phyloP scores from a whole-genome alignment of 371 early-diverging fungal species.

The Synchytrium microbalum region DNA sequence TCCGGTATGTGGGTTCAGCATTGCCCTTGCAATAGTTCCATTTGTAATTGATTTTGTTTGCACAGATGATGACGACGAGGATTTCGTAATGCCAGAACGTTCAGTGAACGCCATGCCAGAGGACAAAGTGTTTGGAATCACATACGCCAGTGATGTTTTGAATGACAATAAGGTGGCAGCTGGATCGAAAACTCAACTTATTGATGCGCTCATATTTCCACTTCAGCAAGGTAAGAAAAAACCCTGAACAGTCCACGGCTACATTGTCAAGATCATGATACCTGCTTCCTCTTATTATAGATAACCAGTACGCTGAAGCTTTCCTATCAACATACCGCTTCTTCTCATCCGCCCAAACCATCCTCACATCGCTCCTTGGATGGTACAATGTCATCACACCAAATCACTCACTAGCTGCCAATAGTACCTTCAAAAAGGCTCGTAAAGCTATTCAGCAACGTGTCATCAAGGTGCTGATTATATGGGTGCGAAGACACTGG shows the following conservation, averaged over 20 bases:
- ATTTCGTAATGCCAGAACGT: constrained; percentile 4
- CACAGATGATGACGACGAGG: neutral
- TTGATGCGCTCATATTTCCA: constrained; percentile 43
- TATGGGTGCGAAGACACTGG: constrained; percentile 46
- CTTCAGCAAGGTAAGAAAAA: constrained; percentile 28
- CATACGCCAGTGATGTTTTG: constrained; percentile 13
- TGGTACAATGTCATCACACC: constrained; percentile 44
- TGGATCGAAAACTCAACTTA: constrained; percentile 24
- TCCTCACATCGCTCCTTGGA: constrained; percentile 32
- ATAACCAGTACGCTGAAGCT: constrained; percentile 38
- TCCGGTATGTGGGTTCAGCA: no score
- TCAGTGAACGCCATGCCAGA: constrained; percentile 14
- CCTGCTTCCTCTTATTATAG: constrained; percentile 11
- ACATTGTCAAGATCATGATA: neutral
- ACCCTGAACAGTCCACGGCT: no score
- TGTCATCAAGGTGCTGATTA: constrained; percentile 28
- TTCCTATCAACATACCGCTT: constrained; percentile 42
- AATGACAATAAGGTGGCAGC: constrained; percentile 23
- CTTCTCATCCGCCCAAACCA: constrained; percentile 25
- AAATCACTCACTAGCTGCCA: constrained; percentile 9
- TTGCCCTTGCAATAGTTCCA: no score
- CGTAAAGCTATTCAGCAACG: constrained; percentile 31
- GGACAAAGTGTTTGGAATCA: constrained; percentile 19
- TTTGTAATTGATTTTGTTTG: no score
- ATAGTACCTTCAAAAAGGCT: constrained; percentile 27